These are phyloP conservation scores for Myxozyma sirexii DNA, from an alignment of 805 yeast genomes.

Conservation along the genomic window DNA sequence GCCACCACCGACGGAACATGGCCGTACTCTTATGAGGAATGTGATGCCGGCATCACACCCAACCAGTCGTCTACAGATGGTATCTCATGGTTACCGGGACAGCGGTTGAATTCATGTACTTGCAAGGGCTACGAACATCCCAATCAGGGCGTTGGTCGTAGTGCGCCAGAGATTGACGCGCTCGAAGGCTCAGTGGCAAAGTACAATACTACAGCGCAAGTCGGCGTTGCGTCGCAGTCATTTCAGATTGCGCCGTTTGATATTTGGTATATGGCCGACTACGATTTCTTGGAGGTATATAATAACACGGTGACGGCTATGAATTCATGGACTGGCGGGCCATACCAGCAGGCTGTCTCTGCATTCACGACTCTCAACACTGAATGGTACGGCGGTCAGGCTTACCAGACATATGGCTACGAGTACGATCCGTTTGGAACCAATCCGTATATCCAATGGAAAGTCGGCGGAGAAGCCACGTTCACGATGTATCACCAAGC, in stretches of 20 bases:
- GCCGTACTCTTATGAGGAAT: conserved; percentile 86
- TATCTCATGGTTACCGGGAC: conserved; percentile 83
- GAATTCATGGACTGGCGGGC: conserved; percentile 92
- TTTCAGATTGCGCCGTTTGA: conserved; percentile 92
- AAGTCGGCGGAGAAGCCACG: conserved; percentile 78
- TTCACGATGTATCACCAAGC: conserved; percentile 73
- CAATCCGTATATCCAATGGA: conserved; percentile 83
- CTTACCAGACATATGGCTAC: conserved; percentile 72
- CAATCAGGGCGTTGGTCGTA: conserved; percentile 82
- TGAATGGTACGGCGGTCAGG: conserved; percentile 72
- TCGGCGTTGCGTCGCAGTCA: conserved; percentile 79
- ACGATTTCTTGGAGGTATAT: conserved; percentile 72
- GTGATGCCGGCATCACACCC: conserved; percentile 94
- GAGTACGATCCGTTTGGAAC: conserved; percentile 69
- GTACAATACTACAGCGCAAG: conserved; percentile 44
- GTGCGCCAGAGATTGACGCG: conserved; percentile 94
- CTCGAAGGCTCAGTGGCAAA: conserved; percentile 72
- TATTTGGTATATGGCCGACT: conserved; percentile 92
- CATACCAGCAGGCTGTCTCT: conserved; percentile 89
- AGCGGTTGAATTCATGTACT: conserved; percentile 72
- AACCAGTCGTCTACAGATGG: conserved; percentile 92
- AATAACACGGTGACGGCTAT: conserved; percentile 70
- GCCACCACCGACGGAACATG: conserved; percentile 91
- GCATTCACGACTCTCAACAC: conserved; percentile 76
- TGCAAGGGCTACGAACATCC: conserved; percentile 88